These are phyloP conservation scores for Podaxis pistillaris DNA, from an alignment of 768 basidiomycete genomes.

Conservation along the genomic window DNA sequence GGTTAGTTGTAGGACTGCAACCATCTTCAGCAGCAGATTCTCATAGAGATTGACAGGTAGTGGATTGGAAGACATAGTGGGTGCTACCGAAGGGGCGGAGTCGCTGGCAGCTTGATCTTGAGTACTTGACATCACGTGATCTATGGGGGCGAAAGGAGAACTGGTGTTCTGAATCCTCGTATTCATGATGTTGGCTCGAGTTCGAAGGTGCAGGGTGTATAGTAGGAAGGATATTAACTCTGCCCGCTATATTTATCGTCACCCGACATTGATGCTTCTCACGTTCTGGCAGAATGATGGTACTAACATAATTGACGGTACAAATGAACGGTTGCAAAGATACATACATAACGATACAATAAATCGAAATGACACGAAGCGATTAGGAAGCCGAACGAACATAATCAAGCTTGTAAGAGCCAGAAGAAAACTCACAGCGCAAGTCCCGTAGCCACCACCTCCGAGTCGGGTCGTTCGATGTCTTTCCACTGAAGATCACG, in stretches of 20 bases:
- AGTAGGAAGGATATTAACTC: not conserved
- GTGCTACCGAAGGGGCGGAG: not conserved
- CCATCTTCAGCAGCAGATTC: conserved; percentile 56
- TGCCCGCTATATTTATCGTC: not conserved
- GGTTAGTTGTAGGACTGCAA: conserved; percentile 58
- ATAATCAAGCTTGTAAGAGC: not conserved
- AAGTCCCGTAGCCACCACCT: not conserved
- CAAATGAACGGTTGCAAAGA: not conserved
- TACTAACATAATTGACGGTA: not conserved
- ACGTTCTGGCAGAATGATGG: conserved; percentile 7
- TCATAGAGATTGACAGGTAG: conserved; percentile 54
- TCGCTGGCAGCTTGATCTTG: not conserved
- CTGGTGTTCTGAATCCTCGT: not conserved
- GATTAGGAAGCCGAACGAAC: not conserved
- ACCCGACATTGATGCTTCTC: not conserved
- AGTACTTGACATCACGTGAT: conserved; percentile 5
- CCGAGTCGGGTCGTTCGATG: not conserved
- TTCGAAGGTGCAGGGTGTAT: not conserved
- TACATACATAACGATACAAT: not conserved
- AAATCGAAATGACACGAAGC: not conserved
- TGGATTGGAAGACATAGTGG: conserved; percentile 29
- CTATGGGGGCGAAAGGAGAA: not conserved
- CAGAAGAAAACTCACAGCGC: not conserved
- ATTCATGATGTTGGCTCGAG: not conserved
- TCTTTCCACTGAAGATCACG: not conserved